A percentile compares a stretch with the other conserved stretches of the same genome.
These are phyloP conservation scores for Paraphaeosphaeria sporulosa DNA, from an alignment of 2,329 filamentous ascomycete species.

Conservation along the genomic window DNA sequence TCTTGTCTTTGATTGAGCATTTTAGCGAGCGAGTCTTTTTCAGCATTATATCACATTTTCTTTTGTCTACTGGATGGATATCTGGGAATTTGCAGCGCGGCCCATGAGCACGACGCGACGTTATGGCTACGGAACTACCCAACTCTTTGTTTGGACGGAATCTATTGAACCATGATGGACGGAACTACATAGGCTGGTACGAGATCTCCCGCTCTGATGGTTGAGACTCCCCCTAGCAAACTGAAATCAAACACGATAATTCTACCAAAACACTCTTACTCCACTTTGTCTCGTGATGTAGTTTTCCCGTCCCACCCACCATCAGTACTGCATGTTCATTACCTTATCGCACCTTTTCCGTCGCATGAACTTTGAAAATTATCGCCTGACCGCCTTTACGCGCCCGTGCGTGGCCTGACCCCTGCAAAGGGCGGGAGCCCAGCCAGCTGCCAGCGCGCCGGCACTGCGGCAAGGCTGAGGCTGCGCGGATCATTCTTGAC, in stretches of 20 bases:
- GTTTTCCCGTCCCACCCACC: conserved; percentile 4
- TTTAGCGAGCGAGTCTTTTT: conserved; percentile 49
- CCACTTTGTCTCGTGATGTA: conserved; percentile 6
- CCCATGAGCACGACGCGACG: conserved; percentile 16
- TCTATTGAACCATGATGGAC: conserved; percentile 1
- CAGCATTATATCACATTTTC: conserved; percentile 40
- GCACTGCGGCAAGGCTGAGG: conserved; percentile 11
- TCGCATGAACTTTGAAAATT: conserved; percentile 2
- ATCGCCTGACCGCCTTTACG: conserved; percentile 4
- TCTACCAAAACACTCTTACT: conserved; percentile 7
- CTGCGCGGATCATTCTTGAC: conserved; percentile 8
- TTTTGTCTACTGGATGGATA: conserved; percentile 19
- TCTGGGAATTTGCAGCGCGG: conserved; percentile 18
- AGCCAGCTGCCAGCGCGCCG: too few relatives aligned
- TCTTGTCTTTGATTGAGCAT: conserved; percentile 46
- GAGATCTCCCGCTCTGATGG: conserved; percentile 20
- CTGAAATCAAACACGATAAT: conserved; percentile 14
- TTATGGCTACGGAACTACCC: conserved; percentile 25
- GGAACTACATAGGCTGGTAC: conserved; percentile 13
- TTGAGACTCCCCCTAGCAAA: conserved; percentile 12
- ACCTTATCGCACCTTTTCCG: background rate
- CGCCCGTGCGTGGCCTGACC: conserved; percentile 6
- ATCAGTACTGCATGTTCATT: background rate
- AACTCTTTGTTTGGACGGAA: conserved; percentile 28
- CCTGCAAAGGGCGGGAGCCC: conserved; percentile 9